These are phyloP conservation scores for Scutellaria minor DNA, from an alignment of 257 asterid species.

Conservation along the genomic window DNA sequence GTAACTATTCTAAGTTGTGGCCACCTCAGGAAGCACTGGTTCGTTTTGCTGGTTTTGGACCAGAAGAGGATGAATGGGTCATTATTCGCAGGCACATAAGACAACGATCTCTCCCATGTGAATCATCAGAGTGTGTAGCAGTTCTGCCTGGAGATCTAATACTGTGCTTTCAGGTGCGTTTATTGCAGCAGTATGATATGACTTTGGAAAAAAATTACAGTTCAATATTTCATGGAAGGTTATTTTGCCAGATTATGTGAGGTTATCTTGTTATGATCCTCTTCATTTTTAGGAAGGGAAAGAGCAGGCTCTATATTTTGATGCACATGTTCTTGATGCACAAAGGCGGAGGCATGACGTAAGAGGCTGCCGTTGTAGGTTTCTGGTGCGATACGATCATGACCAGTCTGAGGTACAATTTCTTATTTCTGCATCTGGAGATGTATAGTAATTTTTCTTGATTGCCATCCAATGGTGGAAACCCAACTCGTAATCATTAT, in stretches of 20 bases:
- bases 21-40: slow-evolving; percentile 86
- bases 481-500: not conserved
- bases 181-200: slow-evolving; percentile 19
- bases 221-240: slow-evolving; percentile 9
- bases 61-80: slow-evolving; percentile 98
- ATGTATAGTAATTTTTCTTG: not conserved
- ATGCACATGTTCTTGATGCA: slow-evolving; percentile 95
- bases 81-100: slow-evolving; percentile 78
- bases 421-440: slow-evolving; percentile 24
- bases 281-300: slow-evolving; percentile 78
- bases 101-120: slow-evolving; percentile 96
- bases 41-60: slow-evolving; percentile 95
- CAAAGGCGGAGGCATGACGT: slow-evolving; percentile 97
- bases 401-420: slow-evolving; percentile 87
- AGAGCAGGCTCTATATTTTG: slow-evolving; percentile 97
- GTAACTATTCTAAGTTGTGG: slow-evolving; percentile 25
- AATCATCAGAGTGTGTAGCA: slow-evolving; percentile 92
- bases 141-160: slow-evolving; percentile 82
- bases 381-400: slow-evolving; percentile 93
- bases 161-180: slow-evolving; percentile 92
- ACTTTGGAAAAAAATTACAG: not conserved
- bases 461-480: not conserved
- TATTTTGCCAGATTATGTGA: slow-evolving; percentile 10
- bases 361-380: slow-evolving; percentile 98
- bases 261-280: slow-evolving; percentile 20